Conservation (phyloP, 1,139 yeast species). For the Kodamaea ohmeri region DNA sequence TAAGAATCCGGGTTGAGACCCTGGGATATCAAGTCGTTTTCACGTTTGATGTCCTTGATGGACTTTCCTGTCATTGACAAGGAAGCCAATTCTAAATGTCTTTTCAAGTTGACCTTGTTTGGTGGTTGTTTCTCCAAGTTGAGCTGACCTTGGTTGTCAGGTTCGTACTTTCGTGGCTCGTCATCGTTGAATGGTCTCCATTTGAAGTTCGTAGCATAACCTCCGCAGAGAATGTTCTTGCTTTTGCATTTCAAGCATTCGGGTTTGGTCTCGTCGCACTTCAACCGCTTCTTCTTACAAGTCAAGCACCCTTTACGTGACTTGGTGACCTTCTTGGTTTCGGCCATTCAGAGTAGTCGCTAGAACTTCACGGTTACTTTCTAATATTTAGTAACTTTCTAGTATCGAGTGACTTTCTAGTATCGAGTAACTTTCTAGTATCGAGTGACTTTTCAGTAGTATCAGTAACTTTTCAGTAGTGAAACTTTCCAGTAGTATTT, state of each 20-base stretch:
- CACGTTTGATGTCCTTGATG: conserved; percentile 46
- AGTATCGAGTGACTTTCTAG: too few species aligned
- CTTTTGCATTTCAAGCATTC: conserved; percentile 44
- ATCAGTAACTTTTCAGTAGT: too few species aligned
- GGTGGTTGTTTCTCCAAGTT: too few species aligned
- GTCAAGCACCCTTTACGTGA: conserved; percentile 52
- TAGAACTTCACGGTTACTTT: neutral
- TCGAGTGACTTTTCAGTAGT: too few species aligned
- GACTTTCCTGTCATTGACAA: conserved; percentile 53
- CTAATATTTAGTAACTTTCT: too few species aligned
- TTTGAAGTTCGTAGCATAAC: conserved; percentile 61
- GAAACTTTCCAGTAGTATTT: too few species aligned
- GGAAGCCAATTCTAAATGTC: conserved; percentile 53
- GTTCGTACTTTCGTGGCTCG: conserved; percentile 1
- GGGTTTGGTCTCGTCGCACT: conserved; percentile 60
- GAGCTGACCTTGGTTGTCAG: too few species aligned
- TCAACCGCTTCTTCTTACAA: conserved; percentile 54
- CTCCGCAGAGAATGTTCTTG: conserved; percentile 53
- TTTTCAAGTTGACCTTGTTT: conserved; percentile 29
- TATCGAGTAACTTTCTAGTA: too few species aligned
- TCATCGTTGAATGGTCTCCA: conserved; percentile 54
- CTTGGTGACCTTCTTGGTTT: conserved; percentile 21
- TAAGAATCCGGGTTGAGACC: conserved; percentile 46
- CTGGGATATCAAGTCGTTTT: conserved; percentile 45
- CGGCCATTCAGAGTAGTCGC: neutral